Evolutionary conservation across 225 moss, liverwort and hornwort species (phyloP).

Genomic region (Climacium dendroides): DNA sequence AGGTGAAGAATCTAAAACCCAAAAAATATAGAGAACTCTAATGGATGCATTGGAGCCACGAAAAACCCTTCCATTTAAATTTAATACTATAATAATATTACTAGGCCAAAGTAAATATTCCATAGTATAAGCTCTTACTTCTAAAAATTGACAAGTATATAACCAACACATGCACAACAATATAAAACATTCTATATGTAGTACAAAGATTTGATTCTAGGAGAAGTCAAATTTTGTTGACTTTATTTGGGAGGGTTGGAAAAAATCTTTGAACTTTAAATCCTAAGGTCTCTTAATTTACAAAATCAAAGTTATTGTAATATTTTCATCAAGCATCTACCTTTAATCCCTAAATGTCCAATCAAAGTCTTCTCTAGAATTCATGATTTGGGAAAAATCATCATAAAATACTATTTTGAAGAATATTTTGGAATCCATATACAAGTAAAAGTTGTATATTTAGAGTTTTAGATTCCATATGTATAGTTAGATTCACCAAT

Average conservation of each 20-base stretch:
- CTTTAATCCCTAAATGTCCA: too few species aligned
- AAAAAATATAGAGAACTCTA: too few species aligned
- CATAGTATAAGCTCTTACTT: not conserved
- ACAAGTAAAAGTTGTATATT: too few species aligned
- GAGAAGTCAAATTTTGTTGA: not conserved
- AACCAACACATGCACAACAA: not conserved
- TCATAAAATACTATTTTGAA: too few species aligned
- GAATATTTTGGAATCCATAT: too few species aligned
- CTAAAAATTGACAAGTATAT: not conserved
- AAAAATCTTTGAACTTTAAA: not conserved
- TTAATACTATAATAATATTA: accelerated
- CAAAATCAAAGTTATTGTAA: not conserved
- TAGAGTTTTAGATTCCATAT: too few species aligned
- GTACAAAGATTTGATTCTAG: too few species aligned
- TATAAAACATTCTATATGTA: not conserved
- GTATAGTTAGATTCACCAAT: too few species aligned
- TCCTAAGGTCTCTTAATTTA: not conserved
- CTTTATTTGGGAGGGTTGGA: accelerated
- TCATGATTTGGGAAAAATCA: too few species aligned
- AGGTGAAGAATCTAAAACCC: accelerated
- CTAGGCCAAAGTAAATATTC: not conserved
- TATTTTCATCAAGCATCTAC: too few species aligned
- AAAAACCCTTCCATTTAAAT: not conserved
- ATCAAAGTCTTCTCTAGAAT: too few species aligned
- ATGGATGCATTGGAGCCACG: accelerated